Conservation (phyloP, 2,329 filamentous ascomycete genomes). For the Cytospora piceae region DNA sequence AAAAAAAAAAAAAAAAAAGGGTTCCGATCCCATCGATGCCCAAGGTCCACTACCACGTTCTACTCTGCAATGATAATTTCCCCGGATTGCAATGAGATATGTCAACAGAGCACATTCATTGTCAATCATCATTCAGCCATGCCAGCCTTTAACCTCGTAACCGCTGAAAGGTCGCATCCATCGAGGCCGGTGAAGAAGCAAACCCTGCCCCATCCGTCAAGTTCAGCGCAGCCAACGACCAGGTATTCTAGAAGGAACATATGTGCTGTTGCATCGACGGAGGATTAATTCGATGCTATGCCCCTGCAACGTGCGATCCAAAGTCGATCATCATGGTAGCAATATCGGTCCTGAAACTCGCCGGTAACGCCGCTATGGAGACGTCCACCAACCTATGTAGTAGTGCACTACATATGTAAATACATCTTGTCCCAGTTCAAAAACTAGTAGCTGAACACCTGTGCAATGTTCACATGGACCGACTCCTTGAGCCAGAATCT, state of each 20-base stretch:
- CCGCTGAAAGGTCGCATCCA: constrained; percentile 1
- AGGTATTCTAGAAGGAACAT: constrained; percentile 13
- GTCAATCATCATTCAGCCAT: not conserved
- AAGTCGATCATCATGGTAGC: not conserved
- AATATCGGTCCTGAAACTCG: not conserved
- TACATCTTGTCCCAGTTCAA: too few relatives aligned
- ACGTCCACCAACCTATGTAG: not conserved
- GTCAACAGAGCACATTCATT: not conserved
- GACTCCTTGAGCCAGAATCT: too few relatives aligned
- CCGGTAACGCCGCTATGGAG: not conserved
- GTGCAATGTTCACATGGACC: not conserved
- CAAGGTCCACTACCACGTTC: not conserved
- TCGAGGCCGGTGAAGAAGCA: constrained; percentile 2
- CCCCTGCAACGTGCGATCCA: not conserved
- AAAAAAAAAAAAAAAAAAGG: too few relatives aligned
- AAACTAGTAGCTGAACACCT: not conserved
- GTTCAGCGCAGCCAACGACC: constrained; percentile 1
- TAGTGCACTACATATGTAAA: too few relatives aligned
- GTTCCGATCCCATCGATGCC: constrained; percentile 5
- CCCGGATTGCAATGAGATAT: constrained; percentile 23
- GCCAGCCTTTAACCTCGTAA: not conserved
- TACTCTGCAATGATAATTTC: constrained; percentile 11
- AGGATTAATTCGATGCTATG: constrained; percentile 4
- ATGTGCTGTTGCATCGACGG: constrained; percentile 8
- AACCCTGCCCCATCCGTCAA: constrained; percentile 11